Evolutionary conservation across 495 filamentous ascomycete genomes (phyloP).

Genomic region (Cryomyces minteri): DNA sequence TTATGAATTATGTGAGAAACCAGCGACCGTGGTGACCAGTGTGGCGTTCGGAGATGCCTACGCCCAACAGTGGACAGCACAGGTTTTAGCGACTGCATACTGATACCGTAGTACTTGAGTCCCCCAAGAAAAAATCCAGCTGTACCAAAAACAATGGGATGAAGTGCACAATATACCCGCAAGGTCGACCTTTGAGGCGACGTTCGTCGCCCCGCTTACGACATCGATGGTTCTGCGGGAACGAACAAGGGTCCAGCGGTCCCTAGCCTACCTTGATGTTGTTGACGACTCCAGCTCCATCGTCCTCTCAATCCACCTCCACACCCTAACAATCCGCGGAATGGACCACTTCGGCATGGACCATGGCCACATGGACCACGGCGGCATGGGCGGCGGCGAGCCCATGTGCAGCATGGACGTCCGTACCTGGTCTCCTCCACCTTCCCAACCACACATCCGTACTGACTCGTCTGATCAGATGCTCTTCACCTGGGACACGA

Average conservation of each 20-base stretch:
- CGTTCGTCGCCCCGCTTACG: too few species aligned
- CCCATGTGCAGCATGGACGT: constrained; percentile 65
- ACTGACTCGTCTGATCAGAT: constrained; percentile 34
- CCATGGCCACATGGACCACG: constrained; percentile 18
- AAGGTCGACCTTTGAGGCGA: too few species aligned
- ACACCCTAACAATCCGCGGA: background rate
- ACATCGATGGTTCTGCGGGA: too few species aligned
- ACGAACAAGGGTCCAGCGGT: too few species aligned
- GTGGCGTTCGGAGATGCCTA: background rate
- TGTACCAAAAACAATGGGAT: too few species aligned
- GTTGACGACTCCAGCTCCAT: too few species aligned
- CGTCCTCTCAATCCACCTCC: too few species aligned
- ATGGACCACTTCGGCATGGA: constrained; percentile 40
- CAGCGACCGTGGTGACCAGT: background rate
- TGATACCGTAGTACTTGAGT: background rate
- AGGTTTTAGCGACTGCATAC: background rate
- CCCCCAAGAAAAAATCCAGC: too few species aligned
- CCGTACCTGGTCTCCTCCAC: constrained; percentile 2
- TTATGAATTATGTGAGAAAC: background rate
- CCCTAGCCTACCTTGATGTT: too few species aligned
- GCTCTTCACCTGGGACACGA: constrained; percentile 91
- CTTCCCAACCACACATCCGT: background rate
- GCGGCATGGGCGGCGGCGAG: constrained; percentile 24
- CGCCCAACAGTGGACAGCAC: background rate
- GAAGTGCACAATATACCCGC: too few species aligned